Evolutionary conservation across 805 yeast genomes (phyloP).

Genomic region (Candida railenensis): DNA sequence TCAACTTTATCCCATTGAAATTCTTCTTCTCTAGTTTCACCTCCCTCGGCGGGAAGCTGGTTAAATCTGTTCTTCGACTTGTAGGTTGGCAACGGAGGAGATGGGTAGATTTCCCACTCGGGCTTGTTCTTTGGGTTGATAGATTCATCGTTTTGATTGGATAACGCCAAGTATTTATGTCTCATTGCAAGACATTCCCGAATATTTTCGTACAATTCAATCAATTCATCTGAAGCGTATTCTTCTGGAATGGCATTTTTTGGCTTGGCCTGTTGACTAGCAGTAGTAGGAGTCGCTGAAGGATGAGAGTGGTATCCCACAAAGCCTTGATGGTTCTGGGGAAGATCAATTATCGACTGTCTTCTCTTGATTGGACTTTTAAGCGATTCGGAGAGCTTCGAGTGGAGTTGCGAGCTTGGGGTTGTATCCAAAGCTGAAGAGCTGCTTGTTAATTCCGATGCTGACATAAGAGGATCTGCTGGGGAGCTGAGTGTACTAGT

Average conservation of each 20-base stretch:
- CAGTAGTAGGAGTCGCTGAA: conserved; percentile 14
- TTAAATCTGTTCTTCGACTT: conserved; percentile 59
- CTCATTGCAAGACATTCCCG: conserved; percentile 70
- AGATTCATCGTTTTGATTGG: conserved; percentile 62
- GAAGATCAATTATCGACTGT: conserved; percentile 40
- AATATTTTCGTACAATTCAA: conserved; percentile 61
- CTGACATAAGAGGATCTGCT: conserved; percentile 5
- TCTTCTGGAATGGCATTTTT: conserved; percentile 40
- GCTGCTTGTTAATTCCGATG: neutral
- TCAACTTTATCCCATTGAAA: conserved; percentile 58
- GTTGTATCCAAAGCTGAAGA: neutral
- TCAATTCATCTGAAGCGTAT: conserved; percentile 65
- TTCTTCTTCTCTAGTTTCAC: conserved; percentile 41
- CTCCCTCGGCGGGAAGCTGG: conserved; percentile 33
- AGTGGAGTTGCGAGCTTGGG: neutral
- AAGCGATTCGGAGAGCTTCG: neutral
- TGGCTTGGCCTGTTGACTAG: conserved; percentile 8
- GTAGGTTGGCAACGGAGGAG: conserved; percentile 86
- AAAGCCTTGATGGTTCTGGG: conserved; percentile 11
- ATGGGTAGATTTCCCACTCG: conserved; percentile 83
- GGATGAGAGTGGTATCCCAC: conserved; percentile 18
- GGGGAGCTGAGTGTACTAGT: conserved; percentile 24
- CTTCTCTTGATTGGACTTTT: conserved; percentile 23
- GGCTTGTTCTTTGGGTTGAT: conserved; percentile 82
- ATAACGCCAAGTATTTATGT: conserved; percentile 67